phyloP scores from a whole-genome alignment of 345 rosid species.

The Brassica incana region DNA sequence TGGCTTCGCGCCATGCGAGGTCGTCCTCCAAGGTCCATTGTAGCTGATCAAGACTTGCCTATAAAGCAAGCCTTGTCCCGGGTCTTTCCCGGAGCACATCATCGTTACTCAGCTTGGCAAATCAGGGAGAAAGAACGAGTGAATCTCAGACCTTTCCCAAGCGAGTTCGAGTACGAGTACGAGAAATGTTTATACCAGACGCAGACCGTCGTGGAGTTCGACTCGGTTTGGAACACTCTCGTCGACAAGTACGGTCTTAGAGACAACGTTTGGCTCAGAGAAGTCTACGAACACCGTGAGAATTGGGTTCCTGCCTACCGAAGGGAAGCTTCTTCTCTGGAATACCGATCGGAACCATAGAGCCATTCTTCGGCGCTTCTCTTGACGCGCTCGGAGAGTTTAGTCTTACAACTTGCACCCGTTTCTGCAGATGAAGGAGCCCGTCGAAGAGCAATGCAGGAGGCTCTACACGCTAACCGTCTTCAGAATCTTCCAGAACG shows the following conservation, averaged over 20 bases:
- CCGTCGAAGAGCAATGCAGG: conserved; percentile 76
- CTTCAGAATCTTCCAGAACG: conserved; percentile 80
- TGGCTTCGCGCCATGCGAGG: conserved; percentile 80
- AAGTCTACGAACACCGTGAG: conserved; percentile 66
- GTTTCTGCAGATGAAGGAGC: conserved; percentile 70
- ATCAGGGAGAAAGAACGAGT: conserved; percentile 62
- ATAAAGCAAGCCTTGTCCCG: conserved; percentile 66
- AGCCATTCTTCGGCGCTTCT: conserved; percentile 62
- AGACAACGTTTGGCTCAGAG: conserved; percentile 68
- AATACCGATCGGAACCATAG: conserved; percentile 53
- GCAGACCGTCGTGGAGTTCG: conserved; percentile 64
- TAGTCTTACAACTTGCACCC: conserved; percentile 58
- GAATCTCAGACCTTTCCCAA: conserved; percentile 50
- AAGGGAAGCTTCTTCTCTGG: conserved; percentile 73
- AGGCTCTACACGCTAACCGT: conserved; percentile 65
- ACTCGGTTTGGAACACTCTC: conserved; percentile 61
- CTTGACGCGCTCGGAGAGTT: neutral
- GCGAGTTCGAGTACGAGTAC: conserved; percentile 64
- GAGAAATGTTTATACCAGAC: conserved; percentile 71
- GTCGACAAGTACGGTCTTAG: conserved; percentile 57
- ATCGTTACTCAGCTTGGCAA: conserved; percentile 84
- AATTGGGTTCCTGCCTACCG: conserved; percentile 79
- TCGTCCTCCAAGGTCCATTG: conserved; percentile 64
- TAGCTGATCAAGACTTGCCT: conserved; percentile 79
- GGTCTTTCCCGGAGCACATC: conserved; percentile 74